Evolutionary conservation across 1,284 basidiomycete genomes (phyloP).

Genomic region (Leccinum pachyderme): DNA sequence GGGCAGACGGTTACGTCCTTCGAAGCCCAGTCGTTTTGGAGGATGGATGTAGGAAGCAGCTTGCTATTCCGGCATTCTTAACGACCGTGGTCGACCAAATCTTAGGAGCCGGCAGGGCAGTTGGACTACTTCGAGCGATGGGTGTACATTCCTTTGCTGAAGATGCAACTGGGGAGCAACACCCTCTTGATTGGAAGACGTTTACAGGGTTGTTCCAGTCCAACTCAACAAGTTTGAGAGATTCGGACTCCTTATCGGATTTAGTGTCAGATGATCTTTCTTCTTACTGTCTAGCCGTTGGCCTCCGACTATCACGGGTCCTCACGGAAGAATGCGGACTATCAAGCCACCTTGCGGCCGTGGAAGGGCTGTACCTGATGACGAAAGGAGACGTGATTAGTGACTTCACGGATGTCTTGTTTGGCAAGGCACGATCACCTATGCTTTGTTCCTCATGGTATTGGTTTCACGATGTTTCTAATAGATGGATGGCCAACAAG

Average conservation of each 20-base stretch:
- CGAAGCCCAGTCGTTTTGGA: constrained; percentile 39
- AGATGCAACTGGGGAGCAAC: constrained; percentile 17
- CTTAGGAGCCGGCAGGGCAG: constrained; percentile 74
- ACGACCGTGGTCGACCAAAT: constrained; percentile 55
- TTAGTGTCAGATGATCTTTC: constrained; percentile 63
- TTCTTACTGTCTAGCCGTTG: constrained; percentile 55
- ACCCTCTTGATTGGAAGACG: constrained; percentile 24
- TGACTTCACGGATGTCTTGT: constrained; percentile 69
- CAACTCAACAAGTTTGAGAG: constrained; percentile 36
- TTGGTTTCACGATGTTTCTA: not conserved
- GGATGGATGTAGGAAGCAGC: constrained; percentile 34
- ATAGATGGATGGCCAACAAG: constrained; percentile 68
- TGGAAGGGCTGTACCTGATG: constrained; percentile 77
- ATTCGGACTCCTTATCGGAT: constrained; percentile 58
- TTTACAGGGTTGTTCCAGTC: constrained; percentile 35
- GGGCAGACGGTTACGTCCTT: constrained; percentile 70
- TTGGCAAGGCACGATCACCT: constrained; percentile 55
- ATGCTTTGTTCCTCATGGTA: not conserved
- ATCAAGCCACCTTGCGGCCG: constrained; percentile 63
- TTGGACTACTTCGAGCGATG: constrained; percentile 64
- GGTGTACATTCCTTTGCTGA: constrained; percentile 27
- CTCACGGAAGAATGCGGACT: constrained; percentile 71
- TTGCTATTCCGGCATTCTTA: constrained; percentile 59
- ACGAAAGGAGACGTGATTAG: constrained; percentile 68
- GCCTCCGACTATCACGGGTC: constrained; percentile 55